Percentiles rank a stretch among this genome's conserved stretches.
phyloP scores from a whole-genome alignment of 371 early-diverging fungal genomes.

The Lichtheimia hyalospora region DNA sequence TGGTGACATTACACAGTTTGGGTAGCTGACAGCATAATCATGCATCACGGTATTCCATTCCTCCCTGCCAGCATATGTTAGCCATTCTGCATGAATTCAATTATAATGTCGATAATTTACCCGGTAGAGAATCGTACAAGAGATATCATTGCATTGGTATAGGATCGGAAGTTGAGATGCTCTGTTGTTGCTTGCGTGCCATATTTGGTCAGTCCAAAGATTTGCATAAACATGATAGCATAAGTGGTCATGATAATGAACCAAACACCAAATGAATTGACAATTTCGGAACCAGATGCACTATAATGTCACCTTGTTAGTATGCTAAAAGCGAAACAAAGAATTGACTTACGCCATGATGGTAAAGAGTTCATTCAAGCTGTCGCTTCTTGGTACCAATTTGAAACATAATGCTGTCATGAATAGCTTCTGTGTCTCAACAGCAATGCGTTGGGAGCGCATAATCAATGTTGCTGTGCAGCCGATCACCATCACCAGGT shows the following conservation, averaged over 20 bases:
- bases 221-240: conserved; percentile 70
- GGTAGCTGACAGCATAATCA: conserved; percentile 61
- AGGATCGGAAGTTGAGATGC: conserved; percentile 63
- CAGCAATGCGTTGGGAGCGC: conserved; percentile 34
- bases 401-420: conserved; percentile 63
- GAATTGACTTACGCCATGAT: conserved; percentile 58
- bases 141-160: conserved; percentile 56
- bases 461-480: conserved; percentile 49
- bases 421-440: conserved; percentile 61
- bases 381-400: conserved; percentile 61
- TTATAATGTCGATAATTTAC: conserved; percentile 29
- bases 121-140: conserved; percentile 70
- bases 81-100: background rate
- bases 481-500: conserved; percentile 49
- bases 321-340: background rate
- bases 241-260: conserved; percentile 65
- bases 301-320: conserved; percentile 14
- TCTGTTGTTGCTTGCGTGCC: conserved; percentile 54
- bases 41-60: conserved; percentile 75
- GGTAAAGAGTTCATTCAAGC: conserved; percentile 64
- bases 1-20: conserved; percentile 55
- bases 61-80: conserved; percentile 47
- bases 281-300: conserved; percentile 58
- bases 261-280: conserved; percentile 68
- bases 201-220: conserved; percentile 67